Base-by-base conservation (phyloP, 1,284 basidiomycete species). In the Malassezia equina region DNA sequence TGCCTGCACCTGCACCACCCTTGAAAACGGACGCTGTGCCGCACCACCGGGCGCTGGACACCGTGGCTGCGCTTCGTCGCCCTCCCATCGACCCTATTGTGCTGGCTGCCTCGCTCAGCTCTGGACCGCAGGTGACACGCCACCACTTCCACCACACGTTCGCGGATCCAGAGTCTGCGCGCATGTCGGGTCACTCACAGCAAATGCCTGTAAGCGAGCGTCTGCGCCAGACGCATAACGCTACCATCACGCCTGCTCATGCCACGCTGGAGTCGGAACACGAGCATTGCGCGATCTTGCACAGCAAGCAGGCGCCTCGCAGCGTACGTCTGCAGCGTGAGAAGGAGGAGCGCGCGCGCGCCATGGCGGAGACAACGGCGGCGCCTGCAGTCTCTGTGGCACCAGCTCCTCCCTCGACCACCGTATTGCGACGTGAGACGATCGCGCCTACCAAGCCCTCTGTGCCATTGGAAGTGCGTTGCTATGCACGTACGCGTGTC, bases 401-500 rank as follows among this genome's bases (percentile, higher is more conserved):
- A 12, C 36, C 36, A 8, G 36, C 36, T 15, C 5, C 19, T 19
- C 7, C 36, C 12, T 19, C 36, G 19, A n/a, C 7, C 36, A 21
- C 36, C 2, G 19, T 39, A 9, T 5, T 21, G 11, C 36, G 19
- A 8, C 36, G 19, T 19, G 36, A 39, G 36, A 9, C n/a, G 3
- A 17, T 48, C 39, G 11, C 28, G 13, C 21, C 32, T 3, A 64
- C 66, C 49, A 62, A 65, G 2, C 55, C 62, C 25, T 62, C 64
- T 4, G 65, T 67, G 0, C 69, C 68, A 2, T 58, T 73, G 12
- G 42, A 57, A 7, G 65, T 91, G 21, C 85, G 83, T 71, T 99
- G 94, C 76, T 88, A 94, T 83, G 94, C 90, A 3, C 86, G 94
- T 53, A 96, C 94, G 4, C 84, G 94, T 43, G 88, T 99, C 65